Evolutionary conservation across 2,329 filamentous ascomycete genomes (phyloP).

Genomic region (Venturiaceae sp.): DNA sequence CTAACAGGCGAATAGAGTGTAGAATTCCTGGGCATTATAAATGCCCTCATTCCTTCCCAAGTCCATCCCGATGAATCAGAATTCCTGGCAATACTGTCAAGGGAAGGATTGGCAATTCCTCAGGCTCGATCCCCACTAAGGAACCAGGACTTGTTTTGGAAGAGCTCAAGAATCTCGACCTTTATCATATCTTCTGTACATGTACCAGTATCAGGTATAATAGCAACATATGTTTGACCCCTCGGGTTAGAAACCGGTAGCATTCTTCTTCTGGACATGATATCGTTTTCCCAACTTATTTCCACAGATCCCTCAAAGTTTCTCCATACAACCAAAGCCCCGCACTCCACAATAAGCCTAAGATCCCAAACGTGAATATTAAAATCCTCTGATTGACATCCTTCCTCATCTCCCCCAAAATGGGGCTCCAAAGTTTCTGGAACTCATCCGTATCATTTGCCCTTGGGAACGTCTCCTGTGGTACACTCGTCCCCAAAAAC

Average conservation of each 20-base stretch:
- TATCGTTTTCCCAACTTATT: background rate
- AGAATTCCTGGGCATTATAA: no score
- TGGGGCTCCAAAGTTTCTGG: background rate
- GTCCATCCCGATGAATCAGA: no score
- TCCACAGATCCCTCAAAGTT: background rate
- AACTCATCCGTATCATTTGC: constrained; percentile 10
- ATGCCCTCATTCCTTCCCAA: no score
- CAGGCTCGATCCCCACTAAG: no score
- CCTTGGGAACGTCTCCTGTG: constrained; percentile 10
- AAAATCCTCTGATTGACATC: background rate
- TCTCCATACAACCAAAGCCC: background rate
- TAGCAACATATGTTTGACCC: no score
- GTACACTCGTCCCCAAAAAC: constrained; percentile 10
- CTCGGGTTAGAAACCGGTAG: background rate
- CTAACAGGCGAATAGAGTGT: no score
- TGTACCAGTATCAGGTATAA: no score
- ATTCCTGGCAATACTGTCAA: no score
- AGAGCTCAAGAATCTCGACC: no score
- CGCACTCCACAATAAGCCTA: background rate
- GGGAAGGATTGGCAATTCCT: no score
- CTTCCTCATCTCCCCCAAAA: constrained; percentile 3
- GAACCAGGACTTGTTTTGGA: no score
- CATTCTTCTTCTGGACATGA: background rate
- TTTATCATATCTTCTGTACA: no score
- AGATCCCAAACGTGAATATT: background rate